phyloP scores from a whole-genome alignment of 306 rosid genomes.

The Citrullus mucosospermus region DNA sequence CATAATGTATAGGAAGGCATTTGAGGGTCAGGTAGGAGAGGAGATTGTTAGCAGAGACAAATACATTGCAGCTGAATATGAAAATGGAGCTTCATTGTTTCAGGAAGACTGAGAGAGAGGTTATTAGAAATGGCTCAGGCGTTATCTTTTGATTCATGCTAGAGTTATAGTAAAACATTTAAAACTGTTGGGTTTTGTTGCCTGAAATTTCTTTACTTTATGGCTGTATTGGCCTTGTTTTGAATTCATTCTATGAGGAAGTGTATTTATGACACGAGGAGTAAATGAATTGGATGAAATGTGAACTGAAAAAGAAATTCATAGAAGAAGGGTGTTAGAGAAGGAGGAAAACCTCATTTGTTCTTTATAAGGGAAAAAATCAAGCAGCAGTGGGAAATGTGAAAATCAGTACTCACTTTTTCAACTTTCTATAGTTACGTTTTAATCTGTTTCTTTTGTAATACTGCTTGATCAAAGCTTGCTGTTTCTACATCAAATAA shows the following conservation, averaged over 20 bases:
- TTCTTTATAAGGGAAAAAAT: neutral
- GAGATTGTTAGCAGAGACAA: neutral
- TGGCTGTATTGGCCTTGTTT: neutral
- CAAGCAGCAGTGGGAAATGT: slow-evolving; percentile 1
- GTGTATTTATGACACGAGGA: neutral
- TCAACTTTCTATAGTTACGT: neutral
- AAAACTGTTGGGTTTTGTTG: neutral
- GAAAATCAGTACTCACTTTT: neutral
- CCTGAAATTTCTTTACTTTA: neutral
- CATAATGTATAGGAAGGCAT: neutral
- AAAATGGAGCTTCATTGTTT: neutral
- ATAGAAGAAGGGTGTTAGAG: neutral
- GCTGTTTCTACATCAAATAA: neutral
- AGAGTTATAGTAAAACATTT: neutral
- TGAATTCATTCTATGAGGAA: neutral
- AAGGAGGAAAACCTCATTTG: neutral
- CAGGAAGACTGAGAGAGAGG: neutral
- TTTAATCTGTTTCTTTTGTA: neutral
- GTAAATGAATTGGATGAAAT: neutral
- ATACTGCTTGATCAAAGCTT: neutral
- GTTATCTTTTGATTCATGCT: neutral
- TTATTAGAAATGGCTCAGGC: neutral
- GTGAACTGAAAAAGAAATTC: neutral
- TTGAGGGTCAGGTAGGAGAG: neutral
- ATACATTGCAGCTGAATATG: neutral